A percentile compares a stretch with the other conserved stretches of the same genome.
phyloP scores from a whole-genome alignment of 306 rosid genomes.

The Vicia sativa region DNA sequence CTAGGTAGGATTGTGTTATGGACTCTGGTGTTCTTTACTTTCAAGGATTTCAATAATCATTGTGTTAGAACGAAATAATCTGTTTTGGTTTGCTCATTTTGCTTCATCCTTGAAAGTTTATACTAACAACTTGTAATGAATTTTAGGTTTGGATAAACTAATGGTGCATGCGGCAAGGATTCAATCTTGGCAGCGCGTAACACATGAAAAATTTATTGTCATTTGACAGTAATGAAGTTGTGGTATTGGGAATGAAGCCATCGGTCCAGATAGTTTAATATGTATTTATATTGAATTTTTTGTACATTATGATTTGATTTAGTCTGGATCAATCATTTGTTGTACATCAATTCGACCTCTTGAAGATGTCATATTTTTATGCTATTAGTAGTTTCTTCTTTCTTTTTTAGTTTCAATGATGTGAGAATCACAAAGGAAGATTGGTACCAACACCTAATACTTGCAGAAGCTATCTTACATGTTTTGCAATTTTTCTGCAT shows the following conservation, averaged over 20 bases:
- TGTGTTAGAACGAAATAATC: too few species aligned
- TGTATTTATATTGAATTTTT: slow-evolving; percentile 39
- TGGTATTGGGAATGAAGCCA: slow-evolving; percentile 63
- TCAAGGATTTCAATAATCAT: too few species aligned
- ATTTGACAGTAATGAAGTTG: slow-evolving; percentile 46
- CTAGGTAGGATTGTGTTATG: slow-evolving; percentile 2
- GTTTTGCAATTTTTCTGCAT: slow-evolving; percentile 29
- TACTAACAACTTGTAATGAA: slow-evolving; percentile 35
- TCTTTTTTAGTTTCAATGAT: slow-evolving; percentile 8
- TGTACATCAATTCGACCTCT: slow-evolving; percentile 46
- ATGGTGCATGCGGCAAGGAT: slow-evolving; percentile 40
- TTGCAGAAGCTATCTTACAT: background rate
- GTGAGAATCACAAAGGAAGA: slow-evolving; percentile 22
- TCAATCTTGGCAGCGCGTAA: slow-evolving; percentile 21
- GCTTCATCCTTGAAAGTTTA: slow-evolving; percentile 12
- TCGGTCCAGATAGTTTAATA: slow-evolving; percentile 53
- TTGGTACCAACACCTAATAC: slow-evolving; percentile 8
- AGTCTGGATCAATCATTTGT: slow-evolving; percentile 50
- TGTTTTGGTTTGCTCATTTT: slow-evolving; percentile 32
- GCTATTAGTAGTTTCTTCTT: background rate
- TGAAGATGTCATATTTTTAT: slow-evolving; percentile 30
- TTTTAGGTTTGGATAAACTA: slow-evolving; percentile 46
- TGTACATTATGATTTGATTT: slow-evolving; percentile 44
- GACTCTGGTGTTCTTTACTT: background rate
- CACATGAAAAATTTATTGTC: slow-evolving; percentile 30